A percentile compares a stretch with the other conserved stretches of the same genome.
These are phyloP conservation scores for Aspergillus thermomutatus DNA, from an alignment of 2,329 filamentous ascomycete genomes.

Conservation along the genomic window DNA sequence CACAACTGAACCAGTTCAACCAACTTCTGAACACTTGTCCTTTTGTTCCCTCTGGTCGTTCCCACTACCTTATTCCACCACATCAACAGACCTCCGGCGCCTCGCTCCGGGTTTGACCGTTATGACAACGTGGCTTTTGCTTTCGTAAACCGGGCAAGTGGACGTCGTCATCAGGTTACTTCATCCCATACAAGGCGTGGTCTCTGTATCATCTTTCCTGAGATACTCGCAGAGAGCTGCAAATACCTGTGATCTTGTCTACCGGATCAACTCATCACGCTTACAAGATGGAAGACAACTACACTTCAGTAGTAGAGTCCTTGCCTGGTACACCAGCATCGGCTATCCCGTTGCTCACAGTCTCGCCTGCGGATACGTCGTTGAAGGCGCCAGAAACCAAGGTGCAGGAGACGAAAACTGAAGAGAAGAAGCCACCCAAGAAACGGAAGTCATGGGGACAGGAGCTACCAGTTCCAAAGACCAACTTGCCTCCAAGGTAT, in stretches of 20 bases:
- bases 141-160: slow-evolving; percentile 11
- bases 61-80: slow-evolving; percentile 5
- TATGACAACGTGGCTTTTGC: slow-evolving; percentile 37
- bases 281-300: slow-evolving; percentile 31
- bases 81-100: slow-evolving; percentile 16
- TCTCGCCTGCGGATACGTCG: slow-evolving; percentile 42
- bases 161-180: slow-evolving; percentile 5
- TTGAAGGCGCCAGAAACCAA: slow-evolving; percentile 27
- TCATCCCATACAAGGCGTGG: background rate
- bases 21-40: slow-evolving; percentile 34
- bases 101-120: slow-evolving; percentile 26
- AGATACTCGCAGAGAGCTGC: slow-evolving; percentile 6
- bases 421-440: slow-evolving; percentile 73
- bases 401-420: slow-evolving; percentile 28
- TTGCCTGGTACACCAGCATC: slow-evolving; percentile 29
- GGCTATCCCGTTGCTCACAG: slow-evolving; percentile 36
- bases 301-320: slow-evolving; percentile 28
- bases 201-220: slow-evolving; percentile 1
- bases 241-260: background rate
- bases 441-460: slow-evolving; percentile 99
- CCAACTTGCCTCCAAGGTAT: slow-evolving; percentile 86
- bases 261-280: background rate
- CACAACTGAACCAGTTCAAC: slow-evolving; percentile 6
- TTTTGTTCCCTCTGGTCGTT: slow-evolving; percentile 17
- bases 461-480: slow-evolving; percentile 93